phyloP scores from a whole-genome alignment of 306 rosid genomes.

The Prunus padus region DNA sequence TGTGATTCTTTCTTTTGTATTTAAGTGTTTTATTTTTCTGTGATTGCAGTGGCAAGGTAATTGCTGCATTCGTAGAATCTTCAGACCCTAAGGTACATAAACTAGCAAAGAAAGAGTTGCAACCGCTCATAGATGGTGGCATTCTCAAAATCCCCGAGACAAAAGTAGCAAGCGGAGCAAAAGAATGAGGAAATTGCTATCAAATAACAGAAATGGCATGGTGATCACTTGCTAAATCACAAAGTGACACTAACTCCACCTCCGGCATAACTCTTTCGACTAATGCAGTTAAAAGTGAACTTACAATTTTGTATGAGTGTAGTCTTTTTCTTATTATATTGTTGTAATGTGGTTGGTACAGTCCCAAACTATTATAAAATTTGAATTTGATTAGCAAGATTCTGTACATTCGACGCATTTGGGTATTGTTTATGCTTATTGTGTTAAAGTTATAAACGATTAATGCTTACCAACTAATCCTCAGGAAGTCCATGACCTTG shows the following conservation, averaged over 20 bases:
- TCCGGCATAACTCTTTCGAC: neutral
- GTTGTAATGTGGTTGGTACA: neutral
- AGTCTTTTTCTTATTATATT: neutral
- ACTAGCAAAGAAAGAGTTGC: slow-evolving; percentile 61
- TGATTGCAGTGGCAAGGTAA: slow-evolving; percentile 73
- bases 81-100: slow-evolving; percentile 47
- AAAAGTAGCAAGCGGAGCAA: neutral
- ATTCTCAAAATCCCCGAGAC: slow-evolving; percentile 42
- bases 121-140: slow-evolving; percentile 65
- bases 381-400: neutral
- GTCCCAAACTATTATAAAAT: neutral
- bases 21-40: slow-evolving; percentile 16
- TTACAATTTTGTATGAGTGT: neutral
- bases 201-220: neutral
- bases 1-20: slow-evolving; percentile 15
- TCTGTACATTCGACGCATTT: neutral
- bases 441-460: too few relatives aligned
- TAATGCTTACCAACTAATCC: neutral
- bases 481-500: neutral
- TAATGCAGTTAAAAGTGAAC: neutral
- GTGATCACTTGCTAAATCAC: neutral
- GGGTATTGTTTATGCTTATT: neutral
- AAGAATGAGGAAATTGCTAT: neutral
- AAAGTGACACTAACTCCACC: neutral
- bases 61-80: slow-evolving; percentile 78